A percentile compares a stretch with the other conserved stretches of the same genome.
Conservation (phyloP, 768 basidiomycete species). For the Lyophyllum shimeji region DNA sequence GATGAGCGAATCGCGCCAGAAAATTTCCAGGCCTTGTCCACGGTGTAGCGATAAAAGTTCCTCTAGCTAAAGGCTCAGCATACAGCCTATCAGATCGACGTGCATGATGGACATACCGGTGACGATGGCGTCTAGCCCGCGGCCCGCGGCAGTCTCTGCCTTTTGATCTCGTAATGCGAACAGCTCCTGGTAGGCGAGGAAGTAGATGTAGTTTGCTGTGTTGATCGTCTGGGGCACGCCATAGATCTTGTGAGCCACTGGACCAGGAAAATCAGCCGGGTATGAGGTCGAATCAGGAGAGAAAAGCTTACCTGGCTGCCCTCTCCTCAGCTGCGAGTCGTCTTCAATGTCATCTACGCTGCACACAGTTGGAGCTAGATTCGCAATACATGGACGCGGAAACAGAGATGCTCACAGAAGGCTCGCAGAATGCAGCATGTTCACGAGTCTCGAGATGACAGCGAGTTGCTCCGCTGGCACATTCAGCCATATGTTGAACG, state of each 20-base stretch:
- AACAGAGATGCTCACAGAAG: slow-evolving; percentile 60
- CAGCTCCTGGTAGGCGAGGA: slow-evolving; percentile 87
- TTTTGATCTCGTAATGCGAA: slow-evolving; percentile 49
- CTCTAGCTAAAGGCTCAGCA: slow-evolving; percentile 26
- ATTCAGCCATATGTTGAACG: slow-evolving; percentile 91
- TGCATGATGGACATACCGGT: slow-evolving; percentile 49
- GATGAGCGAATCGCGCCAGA: slow-evolving; percentile 89
- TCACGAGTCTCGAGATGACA: slow-evolving; percentile 79
- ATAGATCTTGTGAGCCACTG: slow-evolving; percentile 94
- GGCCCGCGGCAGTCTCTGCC: slow-evolving; percentile 20
- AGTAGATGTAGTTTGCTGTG: slow-evolving; percentile 95
- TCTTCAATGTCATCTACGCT: slow-evolving; percentile 97
- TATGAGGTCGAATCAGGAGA: background rate
- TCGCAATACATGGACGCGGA: background rate
- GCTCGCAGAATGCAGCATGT: slow-evolving; percentile 94
- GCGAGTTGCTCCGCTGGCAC: slow-evolving; percentile 72
- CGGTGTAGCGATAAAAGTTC: slow-evolving; percentile 88
- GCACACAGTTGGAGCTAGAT: background rate
- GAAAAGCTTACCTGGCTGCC: slow-evolving; percentile 63
- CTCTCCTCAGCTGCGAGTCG: slow-evolving; percentile 82
- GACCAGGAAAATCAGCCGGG: background rate
- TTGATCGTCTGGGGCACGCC: slow-evolving; percentile 97
- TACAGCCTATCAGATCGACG: background rate
- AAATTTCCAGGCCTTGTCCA: slow-evolving; percentile 91
- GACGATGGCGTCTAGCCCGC: slow-evolving; percentile 67